phyloP scores from a whole-genome alignment of 2,329 filamentous ascomycete genomes.

The Colletotrichum tofieldiae region DNA sequence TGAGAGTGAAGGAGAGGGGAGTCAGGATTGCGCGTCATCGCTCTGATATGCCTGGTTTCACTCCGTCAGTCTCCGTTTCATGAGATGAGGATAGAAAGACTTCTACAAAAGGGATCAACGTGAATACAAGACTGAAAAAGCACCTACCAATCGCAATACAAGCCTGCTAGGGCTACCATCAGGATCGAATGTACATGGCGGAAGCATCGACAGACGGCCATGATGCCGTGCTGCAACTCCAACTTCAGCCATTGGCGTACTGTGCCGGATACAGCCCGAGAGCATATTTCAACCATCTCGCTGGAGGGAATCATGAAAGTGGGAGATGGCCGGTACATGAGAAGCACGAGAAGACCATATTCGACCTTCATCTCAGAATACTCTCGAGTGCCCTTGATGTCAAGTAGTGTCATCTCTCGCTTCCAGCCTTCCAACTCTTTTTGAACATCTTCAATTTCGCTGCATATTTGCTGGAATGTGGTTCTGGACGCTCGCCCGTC shows the following conservation, averaged over 20 bases:
- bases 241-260: slow-evolving; percentile 45
- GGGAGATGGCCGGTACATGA: slow-evolving; percentile 46
- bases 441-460: slow-evolving; percentile 42
- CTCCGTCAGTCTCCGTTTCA: background rate
- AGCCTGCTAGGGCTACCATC: slow-evolving; percentile 45
- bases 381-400: slow-evolving; percentile 45
- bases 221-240: slow-evolving; percentile 40
- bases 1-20: slow-evolving; percentile 22
- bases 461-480: slow-evolving; percentile 46
- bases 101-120: background rate
- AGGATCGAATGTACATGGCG: slow-evolving; percentile 45
- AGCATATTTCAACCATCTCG: slow-evolving; percentile 46
- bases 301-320: slow-evolving; percentile 48
- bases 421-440: slow-evolving; percentile 45
- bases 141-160: slow-evolving; percentile 49
- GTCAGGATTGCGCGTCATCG: slow-evolving; percentile 14
- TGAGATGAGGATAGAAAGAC: background rate
- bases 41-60: slow-evolving; percentile 26
- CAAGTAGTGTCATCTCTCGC: slow-evolving; percentile 36
- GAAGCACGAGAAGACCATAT: slow-evolving; percentile 45
- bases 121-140: background rate
- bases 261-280: slow-evolving; percentile 44
- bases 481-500: slow-evolving; percentile 44
- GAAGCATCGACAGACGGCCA: slow-evolving; percentile 44
- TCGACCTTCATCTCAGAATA: slow-evolving; percentile 48